Conservation (phyloP, 805 yeast species). For the Candida caryicola region DNA sequence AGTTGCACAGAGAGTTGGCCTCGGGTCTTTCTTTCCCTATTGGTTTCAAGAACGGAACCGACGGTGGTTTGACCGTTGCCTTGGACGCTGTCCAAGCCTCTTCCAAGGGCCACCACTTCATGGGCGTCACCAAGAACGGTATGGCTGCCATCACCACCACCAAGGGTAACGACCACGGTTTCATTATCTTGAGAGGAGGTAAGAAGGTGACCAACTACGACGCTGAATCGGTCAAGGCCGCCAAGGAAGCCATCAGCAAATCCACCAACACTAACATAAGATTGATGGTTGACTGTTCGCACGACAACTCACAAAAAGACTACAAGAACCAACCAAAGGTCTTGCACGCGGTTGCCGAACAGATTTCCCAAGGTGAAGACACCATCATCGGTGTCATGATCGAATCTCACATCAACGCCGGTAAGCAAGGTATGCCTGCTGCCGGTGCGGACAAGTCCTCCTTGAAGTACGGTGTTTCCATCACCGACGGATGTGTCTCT, state of each 20-base stretch:
- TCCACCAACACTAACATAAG: slow-evolving; percentile 46
- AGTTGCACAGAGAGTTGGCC: slow-evolving; percentile 94
- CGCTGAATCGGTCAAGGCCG: slow-evolving; percentile 68
- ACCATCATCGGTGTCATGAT: slow-evolving; percentile 91
- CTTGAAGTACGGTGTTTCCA: slow-evolving; percentile 89
- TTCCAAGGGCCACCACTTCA: slow-evolving; percentile 86
- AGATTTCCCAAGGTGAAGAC: slow-evolving; percentile 76
- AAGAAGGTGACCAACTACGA: slow-evolving; percentile 92
- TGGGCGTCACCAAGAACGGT: slow-evolving; percentile 97
- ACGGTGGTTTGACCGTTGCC: slow-evolving; percentile 90
- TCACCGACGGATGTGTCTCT: slow-evolving; percentile 94
- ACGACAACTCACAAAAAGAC: slow-evolving; percentile 94
- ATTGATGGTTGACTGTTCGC: slow-evolving; percentile 97
- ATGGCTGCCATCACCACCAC: slow-evolving; percentile 95
- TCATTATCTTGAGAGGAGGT: slow-evolving; percentile 95
- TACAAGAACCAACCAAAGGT: slow-evolving; percentile 94
- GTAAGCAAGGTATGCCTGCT: slow-evolving; percentile 79
- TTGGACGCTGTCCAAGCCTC: slow-evolving; percentile 94
- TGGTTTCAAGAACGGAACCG: slow-evolving; percentile 98
- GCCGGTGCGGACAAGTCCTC: slow-evolving; percentile 48
- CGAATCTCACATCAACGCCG: slow-evolving; percentile 88
- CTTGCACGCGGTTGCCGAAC: slow-evolving; percentile 76
- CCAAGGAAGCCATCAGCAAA: slow-evolving; percentile 59
- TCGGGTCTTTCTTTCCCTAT: slow-evolving; percentile 98
- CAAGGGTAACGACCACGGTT: slow-evolving; percentile 91